phyloP scores from a whole-genome alignment of 2,329 filamentous ascomycete species.

The Blastomyces gilchristii region DNA sequence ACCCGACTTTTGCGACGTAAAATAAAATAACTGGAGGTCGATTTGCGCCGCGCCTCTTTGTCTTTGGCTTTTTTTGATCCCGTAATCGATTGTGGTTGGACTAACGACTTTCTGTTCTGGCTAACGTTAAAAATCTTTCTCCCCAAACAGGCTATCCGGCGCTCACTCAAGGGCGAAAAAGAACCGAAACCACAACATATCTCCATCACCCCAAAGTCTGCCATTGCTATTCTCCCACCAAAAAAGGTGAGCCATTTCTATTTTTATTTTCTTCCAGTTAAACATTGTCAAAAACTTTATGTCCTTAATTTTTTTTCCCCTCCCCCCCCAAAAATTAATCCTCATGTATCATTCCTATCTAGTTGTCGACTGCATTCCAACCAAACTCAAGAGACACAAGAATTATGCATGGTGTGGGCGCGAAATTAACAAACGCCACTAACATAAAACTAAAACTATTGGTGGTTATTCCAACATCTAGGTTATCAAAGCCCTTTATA shows the following conservation, averaged over 20 bases:
- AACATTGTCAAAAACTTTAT: background rate
- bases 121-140: background rate
- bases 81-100: background rate
- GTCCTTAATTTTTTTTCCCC: no score
- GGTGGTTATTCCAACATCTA: constrained; percentile 30
- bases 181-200: constrained; percentile 58
- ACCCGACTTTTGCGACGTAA: background rate
- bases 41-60: background rate
- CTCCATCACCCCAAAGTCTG: constrained; percentile 72
- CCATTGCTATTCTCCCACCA: constrained; percentile 77
- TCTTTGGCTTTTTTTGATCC: background rate
- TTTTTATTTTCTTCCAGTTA: constrained; percentile 10
- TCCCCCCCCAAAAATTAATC: background rate
- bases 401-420: background rate
- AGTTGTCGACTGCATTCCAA: constrained; percentile 15
- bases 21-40: background rate
- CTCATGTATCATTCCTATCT: background rate
- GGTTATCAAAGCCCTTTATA: constrained; percentile 96
- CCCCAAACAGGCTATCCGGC: constrained; percentile 57
- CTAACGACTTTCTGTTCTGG: background rate
- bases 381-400: constrained; percentile 11
- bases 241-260: constrained; percentile 62
- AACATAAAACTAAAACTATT: background rate
- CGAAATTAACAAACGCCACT: constrained; percentile 7
- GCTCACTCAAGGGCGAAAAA: constrained; percentile 87